Conservation (phyloP, 2,329 filamentous ascomycete species). For the Fusarium euwallaceae region DNA sequence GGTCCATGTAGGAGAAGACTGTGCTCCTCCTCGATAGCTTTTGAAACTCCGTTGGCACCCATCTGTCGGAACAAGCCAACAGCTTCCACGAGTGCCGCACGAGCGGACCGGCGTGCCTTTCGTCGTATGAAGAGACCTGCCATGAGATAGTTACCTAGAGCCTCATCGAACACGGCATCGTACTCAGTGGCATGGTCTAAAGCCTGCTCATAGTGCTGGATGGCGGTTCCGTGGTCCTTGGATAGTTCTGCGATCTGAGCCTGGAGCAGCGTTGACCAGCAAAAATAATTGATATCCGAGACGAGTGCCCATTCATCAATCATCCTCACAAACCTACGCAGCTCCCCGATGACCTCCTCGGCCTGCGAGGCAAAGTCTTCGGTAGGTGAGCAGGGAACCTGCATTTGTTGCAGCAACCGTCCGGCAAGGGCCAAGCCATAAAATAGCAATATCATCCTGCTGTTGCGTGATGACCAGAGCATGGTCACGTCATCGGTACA, state of each 20-base stretch:
- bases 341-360: constrained; percentile 63
- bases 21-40: constrained; percentile 76
- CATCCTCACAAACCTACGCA: constrained; percentile 68
- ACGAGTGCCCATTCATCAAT: constrained; percentile 75
- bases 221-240: constrained; percentile 67
- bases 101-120: constrained; percentile 75
- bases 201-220: constrained; percentile 76
- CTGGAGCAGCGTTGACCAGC: constrained; percentile 76
- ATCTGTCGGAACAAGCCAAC: constrained; percentile 77
- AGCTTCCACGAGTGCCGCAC: constrained; percentile 76
- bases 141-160: constrained; percentile 79
- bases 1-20: constrained; percentile 75
- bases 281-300: constrained; percentile 78
- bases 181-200: constrained; percentile 79
- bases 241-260: constrained; percentile 77
- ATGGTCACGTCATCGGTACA: constrained; percentile 62
- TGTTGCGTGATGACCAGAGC: constrained; percentile 72
- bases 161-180: constrained; percentile 78
- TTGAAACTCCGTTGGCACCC: constrained; percentile 77
- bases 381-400: constrained; percentile 60
- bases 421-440: constrained; percentile 70
- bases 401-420: constrained; percentile 62
- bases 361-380: constrained; percentile 59
- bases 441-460: constrained; percentile 69
- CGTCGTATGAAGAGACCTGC: constrained; percentile 77